Evolutionary conservation across 495 filamentous ascomycete genomes (phyloP).

Genomic region (Trypethelium eluteriae): DNA sequence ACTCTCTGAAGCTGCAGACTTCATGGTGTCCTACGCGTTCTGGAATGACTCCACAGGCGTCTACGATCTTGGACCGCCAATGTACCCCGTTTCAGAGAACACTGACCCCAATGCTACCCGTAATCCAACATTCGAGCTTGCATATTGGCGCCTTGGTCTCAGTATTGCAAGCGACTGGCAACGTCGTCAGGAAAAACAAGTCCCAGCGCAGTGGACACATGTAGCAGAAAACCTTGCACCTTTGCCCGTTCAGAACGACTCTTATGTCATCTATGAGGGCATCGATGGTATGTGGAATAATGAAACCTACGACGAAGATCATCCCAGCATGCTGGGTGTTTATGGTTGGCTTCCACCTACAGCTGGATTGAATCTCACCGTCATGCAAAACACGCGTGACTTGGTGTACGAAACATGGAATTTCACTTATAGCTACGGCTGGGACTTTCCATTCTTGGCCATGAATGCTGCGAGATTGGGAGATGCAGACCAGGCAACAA

Average conservation of each 20-base stretch:
- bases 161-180: conserved; percentile 33
- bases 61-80: conserved; percentile 47
- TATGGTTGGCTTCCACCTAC: conserved; percentile 44
- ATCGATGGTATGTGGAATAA: conserved; percentile 45
- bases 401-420: conserved; percentile 43
- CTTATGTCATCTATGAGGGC: conserved; percentile 46
- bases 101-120: conserved; percentile 44
- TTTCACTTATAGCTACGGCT: conserved; percentile 44
- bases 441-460: conserved; percentile 48
- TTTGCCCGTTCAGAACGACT: conserved; percentile 39
- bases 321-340: conserved; percentile 45
- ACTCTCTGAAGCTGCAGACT: conserved; percentile 42
- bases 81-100: conserved; percentile 48
- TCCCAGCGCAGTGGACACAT: conserved; percentile 36
- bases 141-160: conserved; percentile 47
- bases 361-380: conserved; percentile 34
- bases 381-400: conserved; percentile 39
- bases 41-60: conserved; percentile 39
- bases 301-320: conserved; percentile 40
- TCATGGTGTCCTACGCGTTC: conserved; percentile 46
- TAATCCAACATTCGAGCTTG: conserved; percentile 48
- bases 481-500: conserved; percentile 40
- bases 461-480: conserved; percentile 47
- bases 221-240: conserved; percentile 43
- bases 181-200: conserved; percentile 29